phyloP scores from a whole-genome alignment of 495 filamentous ascomycete species.

The Xylaria longipes region DNA sequence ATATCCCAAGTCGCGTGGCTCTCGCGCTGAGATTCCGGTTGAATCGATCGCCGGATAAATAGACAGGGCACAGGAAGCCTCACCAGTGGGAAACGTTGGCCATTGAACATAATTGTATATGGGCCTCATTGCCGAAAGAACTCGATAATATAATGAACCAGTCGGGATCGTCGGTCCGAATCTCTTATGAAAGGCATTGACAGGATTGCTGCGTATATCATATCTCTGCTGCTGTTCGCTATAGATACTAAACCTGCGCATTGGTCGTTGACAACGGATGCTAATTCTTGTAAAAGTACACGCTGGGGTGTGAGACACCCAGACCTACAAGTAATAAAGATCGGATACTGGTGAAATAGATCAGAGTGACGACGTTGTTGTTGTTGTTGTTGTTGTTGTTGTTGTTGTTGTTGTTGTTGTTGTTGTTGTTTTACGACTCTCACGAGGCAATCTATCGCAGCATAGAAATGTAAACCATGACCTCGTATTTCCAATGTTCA shows the following conservation, averaged over 20 bases:
- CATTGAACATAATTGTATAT: background rate
- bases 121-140: background rate
- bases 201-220: background rate
- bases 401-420: too few species aligned
- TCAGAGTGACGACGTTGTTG: background rate
- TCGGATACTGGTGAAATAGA: background rate
- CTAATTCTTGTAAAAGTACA: background rate
- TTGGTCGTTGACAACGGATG: background rate
- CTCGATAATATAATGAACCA: background rate
- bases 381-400: too few species aligned
- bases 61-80: background rate
- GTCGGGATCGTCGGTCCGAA: background rate
- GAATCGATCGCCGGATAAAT: slow-evolving; percentile 23
- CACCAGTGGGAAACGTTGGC: background rate
- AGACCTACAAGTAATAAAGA: slow-evolving; percentile 8
- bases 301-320: background rate
- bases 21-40: slow-evolving; percentile 11
- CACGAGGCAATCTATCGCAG: background rate
- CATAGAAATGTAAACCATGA: background rate
- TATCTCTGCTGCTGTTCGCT: background rate
- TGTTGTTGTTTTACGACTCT: background rate
- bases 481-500: slow-evolving; percentile 10
- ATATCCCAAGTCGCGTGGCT: background rate
- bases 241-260: background rate
- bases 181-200: background rate